Evolutionary conservation across 495 filamentous ascomycete genomes (phyloP).

Genomic region (Chaetomium fimeti): DNA sequence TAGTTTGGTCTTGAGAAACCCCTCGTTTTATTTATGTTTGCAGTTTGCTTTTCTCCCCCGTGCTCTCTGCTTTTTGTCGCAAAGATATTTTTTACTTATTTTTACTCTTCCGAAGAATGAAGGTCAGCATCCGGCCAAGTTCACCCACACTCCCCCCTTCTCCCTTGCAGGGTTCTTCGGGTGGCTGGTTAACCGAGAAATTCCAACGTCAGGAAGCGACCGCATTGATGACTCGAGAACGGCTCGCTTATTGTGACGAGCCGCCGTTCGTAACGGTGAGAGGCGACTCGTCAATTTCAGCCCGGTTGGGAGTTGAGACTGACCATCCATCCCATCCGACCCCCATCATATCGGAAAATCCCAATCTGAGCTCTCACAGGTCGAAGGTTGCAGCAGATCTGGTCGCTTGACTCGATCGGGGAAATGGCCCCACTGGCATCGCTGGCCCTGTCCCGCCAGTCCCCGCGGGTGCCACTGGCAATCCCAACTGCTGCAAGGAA

Average conservation of each 20-base stretch:
- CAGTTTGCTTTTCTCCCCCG: too few species aligned
- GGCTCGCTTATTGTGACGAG: slow-evolving; percentile 3
- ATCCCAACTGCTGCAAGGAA: slow-evolving; percentile 1
- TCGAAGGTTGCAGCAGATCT: neutral
- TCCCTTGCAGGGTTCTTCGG: neutral
- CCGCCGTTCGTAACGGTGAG: neutral
- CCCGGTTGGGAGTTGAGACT: neutral
- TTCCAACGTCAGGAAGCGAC: neutral
- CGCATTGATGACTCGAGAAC: neutral
- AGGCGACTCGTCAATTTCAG: neutral
- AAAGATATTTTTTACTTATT: too few species aligned
- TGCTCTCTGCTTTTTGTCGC: too few species aligned
- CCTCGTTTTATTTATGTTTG: too few species aligned
- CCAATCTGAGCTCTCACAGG: neutral
- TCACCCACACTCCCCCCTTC: too few species aligned
- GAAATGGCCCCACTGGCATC: neutral
- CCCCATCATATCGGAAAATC: neutral
- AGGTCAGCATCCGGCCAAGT: too few species aligned
- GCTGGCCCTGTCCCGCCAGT: neutral
- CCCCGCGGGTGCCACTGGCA: neutral
- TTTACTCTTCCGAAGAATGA: too few species aligned
- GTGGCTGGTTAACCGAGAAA: neutral
- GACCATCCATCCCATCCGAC: neutral
- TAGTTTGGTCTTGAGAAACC: too few species aligned
- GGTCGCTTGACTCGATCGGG: neutral